A percentile compares a stretch with the other conserved stretches of the same genome.
These are phyloP conservation scores for Pyrenopolyporus hunteri DNA, from an alignment of 495 filamentous ascomycete genomes.

Conservation along the genomic window DNA sequence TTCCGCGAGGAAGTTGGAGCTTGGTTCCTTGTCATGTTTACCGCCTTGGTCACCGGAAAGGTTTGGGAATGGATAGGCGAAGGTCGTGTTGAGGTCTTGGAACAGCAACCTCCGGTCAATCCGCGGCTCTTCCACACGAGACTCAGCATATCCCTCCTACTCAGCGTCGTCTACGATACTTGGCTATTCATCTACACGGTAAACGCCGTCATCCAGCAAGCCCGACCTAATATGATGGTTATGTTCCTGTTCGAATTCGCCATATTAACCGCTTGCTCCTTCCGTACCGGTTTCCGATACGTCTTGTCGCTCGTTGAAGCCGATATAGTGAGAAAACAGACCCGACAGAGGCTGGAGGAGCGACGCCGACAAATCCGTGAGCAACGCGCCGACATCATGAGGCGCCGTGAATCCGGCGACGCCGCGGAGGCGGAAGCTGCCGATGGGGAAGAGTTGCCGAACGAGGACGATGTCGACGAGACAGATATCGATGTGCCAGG, in stretches of 20 bases:
- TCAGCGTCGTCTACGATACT: conserved; percentile 77
- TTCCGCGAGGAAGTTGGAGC: conserved; percentile 93
- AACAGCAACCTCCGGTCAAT: conserved; percentile 93
- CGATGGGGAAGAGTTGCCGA: conserved; percentile 59
- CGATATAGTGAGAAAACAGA: conserved; percentile 72
- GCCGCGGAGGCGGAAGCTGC: conserved; percentile 47
- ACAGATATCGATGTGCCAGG: conserved; percentile 92
- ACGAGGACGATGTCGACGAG: conserved; percentile 83
- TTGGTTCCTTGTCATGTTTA: conserved; percentile 96
- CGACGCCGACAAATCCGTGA: conserved; percentile 61
- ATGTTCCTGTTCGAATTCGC: conserved; percentile 99
- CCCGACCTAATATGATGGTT: conserved; percentile 97
- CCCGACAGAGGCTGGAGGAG: conserved; percentile 66
- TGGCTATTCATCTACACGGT: conserved; percentile 81
- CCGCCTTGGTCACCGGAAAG: conserved; percentile 86
- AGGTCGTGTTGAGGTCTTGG: conserved; percentile 89
- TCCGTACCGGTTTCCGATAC: conserved; percentile 80
- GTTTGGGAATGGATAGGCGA: conserved; percentile 99
- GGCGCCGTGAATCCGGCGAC: conserved; percentile 62
- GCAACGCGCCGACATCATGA: conserved; percentile 67
- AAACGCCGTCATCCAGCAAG: conserved; percentile 79
- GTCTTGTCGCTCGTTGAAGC: conserved; percentile 79
- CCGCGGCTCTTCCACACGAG: conserved; percentile 88
- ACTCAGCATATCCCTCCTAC: conserved; percentile 74
- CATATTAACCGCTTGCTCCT: conserved; percentile 77